These are phyloP conservation scores for Flaveria sonorensis DNA, from an alignment of 129 eudicot species.

Conservation along the genomic window DNA sequence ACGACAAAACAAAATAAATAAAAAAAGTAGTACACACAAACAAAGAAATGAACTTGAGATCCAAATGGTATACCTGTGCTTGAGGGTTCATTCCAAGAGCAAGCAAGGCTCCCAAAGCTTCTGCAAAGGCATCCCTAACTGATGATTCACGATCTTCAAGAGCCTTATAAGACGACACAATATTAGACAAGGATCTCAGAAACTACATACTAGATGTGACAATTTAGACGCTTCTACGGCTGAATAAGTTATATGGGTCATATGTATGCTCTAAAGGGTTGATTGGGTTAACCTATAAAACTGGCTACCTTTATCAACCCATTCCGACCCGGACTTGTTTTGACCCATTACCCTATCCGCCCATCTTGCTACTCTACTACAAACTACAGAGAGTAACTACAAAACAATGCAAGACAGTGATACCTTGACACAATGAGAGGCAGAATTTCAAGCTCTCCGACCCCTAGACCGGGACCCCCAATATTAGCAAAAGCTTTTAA, in stretches of 20 bases:
- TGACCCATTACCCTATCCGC: not conserved
- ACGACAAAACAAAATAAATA: slow-evolving; percentile 12
- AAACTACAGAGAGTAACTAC: not conserved
- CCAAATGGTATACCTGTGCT: slow-evolving; percentile 60
- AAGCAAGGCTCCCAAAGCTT: slow-evolving; percentile 90
- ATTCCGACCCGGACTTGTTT: not conserved
- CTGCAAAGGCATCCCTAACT: slow-evolving; percentile 95
- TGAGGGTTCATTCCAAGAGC: slow-evolving; percentile 97
- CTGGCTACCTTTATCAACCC: not conserved
- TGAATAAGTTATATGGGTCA: not conserved
- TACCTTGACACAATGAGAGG: slow-evolving; percentile 83
- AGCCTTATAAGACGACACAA: slow-evolving; percentile 49
- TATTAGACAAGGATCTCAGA: not conserved
- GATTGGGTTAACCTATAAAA: not conserved
- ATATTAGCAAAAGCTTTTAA: slow-evolving; percentile 82
- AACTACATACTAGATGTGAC: slow-evolving; percentile 9
- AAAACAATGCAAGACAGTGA: slow-evolving; percentile 19
- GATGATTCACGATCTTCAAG: slow-evolving; percentile 87
- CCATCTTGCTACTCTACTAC: slow-evolving; percentile 1
- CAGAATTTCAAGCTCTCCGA: slow-evolving; percentile 78
- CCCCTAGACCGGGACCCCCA: slow-evolving; percentile 96
- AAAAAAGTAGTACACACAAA: not conserved
- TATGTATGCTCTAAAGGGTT: not conserved
- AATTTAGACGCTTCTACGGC: not conserved
- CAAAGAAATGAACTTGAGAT: slow-evolving; percentile 18